Percentiles rank a stretch among this genome's conserved stretches.
Conservation (phyloP, 2,329 filamentous ascomycete genomes). For the Clathrospora elynae region DNA sequence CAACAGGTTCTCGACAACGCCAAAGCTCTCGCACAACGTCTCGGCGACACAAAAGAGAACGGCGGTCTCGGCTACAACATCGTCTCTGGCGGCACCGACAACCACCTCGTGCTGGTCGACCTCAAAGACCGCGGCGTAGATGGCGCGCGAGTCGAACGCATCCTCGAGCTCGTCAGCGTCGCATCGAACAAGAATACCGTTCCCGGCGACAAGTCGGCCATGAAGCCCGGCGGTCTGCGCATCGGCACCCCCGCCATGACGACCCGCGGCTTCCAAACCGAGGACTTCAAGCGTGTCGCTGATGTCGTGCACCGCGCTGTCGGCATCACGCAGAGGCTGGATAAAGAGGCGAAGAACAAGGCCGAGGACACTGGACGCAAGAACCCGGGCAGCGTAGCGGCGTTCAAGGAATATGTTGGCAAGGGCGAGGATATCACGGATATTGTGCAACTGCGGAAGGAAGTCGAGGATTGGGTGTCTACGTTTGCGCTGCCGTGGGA, state of each 20-base stretch:
- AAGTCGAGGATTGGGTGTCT: constrained; percentile 51
- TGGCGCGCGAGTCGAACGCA: constrained; percentile 91
- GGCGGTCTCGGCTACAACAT: constrained; percentile 86
- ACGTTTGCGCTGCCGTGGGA: constrained; percentile 51
- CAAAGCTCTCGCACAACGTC: constrained; percentile 78
- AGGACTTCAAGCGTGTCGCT: constrained; percentile 78
- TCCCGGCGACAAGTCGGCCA: constrained; percentile 94
- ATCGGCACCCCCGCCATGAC: constrained; percentile 99
- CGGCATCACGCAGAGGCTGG: constrained; percentile 49
- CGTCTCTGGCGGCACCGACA: constrained; percentile 94
- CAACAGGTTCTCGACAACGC: constrained; percentile 90
- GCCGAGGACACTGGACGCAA: constrained; percentile 46
- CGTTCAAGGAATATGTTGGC: constrained; percentile 50
- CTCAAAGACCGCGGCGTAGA: constrained; percentile 86
- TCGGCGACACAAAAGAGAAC: constrained; percentile 71
- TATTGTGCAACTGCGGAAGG: constrained; percentile 48
- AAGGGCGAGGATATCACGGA: constrained; percentile 51
- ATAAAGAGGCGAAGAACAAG: constrained; percentile 48
- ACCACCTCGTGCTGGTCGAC: constrained; percentile 95
- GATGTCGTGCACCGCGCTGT: constrained; percentile 51
- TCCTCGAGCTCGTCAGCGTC: constrained; percentile 98
- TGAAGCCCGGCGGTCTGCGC: constrained; percentile 92
- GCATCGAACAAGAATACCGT: constrained; percentile 99
- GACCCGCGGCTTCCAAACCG: constrained; percentile 86
- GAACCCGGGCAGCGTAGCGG: constrained; percentile 47